Evolutionary conservation across 2,329 filamentous ascomycete genomes (phyloP).

Genomic region (Clonostachys chloroleuca): DNA sequence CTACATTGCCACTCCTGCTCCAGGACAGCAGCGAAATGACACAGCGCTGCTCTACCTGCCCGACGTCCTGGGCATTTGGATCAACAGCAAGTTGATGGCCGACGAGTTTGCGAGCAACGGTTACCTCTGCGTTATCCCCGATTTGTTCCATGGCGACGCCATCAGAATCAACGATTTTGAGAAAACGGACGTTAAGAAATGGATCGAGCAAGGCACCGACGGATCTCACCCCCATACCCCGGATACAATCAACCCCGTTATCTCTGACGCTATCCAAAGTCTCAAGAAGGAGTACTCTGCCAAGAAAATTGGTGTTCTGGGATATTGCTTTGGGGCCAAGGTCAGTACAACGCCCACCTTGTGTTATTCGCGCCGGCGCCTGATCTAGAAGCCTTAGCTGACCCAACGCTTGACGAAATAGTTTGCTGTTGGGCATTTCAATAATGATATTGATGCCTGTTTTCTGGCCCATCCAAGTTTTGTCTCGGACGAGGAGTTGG

Average conservation of each 20-base stretch:
- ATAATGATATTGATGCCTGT: conserved; percentile 61
- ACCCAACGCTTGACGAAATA: conserved; percentile 18
- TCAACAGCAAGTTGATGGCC: conserved; percentile 28
- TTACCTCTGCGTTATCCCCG: conserved; percentile 21
- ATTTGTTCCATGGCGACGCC: conserved; percentile 24
- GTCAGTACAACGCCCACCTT: conserved; percentile 19
- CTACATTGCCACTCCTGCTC: conserved; percentile 37
- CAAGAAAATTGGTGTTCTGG: conserved; percentile 59
- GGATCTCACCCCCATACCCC: conserved; percentile 19
- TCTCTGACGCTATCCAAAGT: conserved; percentile 36
- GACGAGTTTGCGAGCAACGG: conserved; percentile 25
- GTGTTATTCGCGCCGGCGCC: conserved; percentile 5
- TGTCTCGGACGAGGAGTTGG: conserved; percentile 62
- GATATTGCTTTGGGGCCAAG: conserved; percentile 76
- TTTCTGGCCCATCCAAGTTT: conserved; percentile 77
- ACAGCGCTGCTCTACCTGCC: conserved; percentile 17
- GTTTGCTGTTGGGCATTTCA: conserved; percentile 63
- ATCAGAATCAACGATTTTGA: conserved; percentile 37
- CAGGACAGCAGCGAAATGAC: conserved; percentile 10
- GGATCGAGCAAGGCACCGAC: conserved; percentile 28
- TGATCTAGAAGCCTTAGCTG: not conserved
- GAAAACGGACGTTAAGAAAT: conserved; percentile 17
- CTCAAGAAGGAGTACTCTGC: conserved; percentile 44
- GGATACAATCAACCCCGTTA: conserved; percentile 19
- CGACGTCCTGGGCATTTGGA: conserved; percentile 42